phyloP scores from a whole-genome alignment of 2,329 filamentous ascomycete genomes.

The Lizonia empirigonia region DNA sequence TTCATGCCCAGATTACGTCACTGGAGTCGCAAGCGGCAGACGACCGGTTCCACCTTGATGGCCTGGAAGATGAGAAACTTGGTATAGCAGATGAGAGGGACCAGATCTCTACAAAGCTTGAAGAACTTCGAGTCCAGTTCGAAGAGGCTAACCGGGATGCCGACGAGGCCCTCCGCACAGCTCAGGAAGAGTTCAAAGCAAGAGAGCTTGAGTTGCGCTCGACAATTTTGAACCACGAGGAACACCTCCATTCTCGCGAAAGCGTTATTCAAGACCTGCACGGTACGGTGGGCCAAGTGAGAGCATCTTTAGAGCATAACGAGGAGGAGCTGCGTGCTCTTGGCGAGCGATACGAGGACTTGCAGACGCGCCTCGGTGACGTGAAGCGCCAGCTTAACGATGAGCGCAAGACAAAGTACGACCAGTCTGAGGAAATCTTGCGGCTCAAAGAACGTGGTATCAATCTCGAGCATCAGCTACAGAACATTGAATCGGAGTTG shows the following conservation, averaged over 20 bases:
- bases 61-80: constrained; percentile 47
- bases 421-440: constrained; percentile 30
- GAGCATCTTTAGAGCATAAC: constrained; percentile 15
- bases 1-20: constrained; percentile 46
- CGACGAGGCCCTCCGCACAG: constrained; percentile 31
- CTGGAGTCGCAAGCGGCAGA: constrained; percentile 37
- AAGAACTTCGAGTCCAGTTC: constrained; percentile 47
- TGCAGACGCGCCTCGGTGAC: constrained; percentile 35
- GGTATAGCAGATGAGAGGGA: constrained; percentile 43
- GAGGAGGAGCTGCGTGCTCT: constrained; percentile 20
- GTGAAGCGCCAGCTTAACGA: constrained; percentile 32
- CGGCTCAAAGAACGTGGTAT: constrained; percentile 26
- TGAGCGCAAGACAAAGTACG: constrained; percentile 19
- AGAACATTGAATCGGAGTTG: constrained; percentile 26
- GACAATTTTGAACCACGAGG: constrained; percentile 25
- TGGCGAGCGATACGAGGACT: constrained; percentile 35
- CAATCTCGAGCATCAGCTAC: constrained; percentile 27
- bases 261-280: constrained; percentile 17
- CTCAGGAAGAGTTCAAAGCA: constrained; percentile 29
- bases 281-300: constrained; percentile 10
- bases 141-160: constrained; percentile 44
- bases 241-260: constrained; percentile 17
- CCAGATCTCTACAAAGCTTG: constrained; percentile 38
- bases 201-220: constrained; percentile 48
- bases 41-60: constrained; percentile 38